A percentile compares a stretch with the other conserved stretches of the same genome.
Conservation (phyloP, 129 eudicot genomes). For the Gnaphalium uliginosum region DNA sequence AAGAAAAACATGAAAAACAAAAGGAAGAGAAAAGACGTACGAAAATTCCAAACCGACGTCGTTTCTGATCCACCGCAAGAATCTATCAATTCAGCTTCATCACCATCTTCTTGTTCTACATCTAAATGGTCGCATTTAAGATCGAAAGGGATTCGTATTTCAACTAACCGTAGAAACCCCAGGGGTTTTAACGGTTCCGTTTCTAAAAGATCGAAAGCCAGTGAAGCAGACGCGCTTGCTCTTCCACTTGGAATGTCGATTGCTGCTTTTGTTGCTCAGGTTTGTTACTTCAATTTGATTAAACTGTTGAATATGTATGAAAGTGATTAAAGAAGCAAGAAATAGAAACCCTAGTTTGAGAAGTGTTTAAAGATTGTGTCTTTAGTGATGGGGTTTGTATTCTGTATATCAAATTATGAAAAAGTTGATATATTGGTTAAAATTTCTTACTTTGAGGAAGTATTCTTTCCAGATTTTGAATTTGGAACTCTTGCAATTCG, state of each 20-base stretch:
- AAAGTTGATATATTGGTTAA: conserved; percentile 27
- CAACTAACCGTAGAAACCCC: conserved; percentile 29
- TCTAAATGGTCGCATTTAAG: conserved; percentile 5
- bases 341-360: conserved; percentile 15
- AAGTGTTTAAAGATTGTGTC: neutral
- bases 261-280: conserved; percentile 85
- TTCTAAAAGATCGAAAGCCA: conserved; percentile 24
- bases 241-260: conserved; percentile 88
- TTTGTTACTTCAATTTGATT: conserved; percentile 22
- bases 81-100: conserved; percentile 26
- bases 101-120: conserved; percentile 8
- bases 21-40: conserved; percentile 24
- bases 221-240: conserved; percentile 65
- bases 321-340: neutral
- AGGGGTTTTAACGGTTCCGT: conserved; percentile 20
- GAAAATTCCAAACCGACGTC: conserved; percentile 13
- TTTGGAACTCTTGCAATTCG: neutral
- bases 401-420: neutral
- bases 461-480: neutral
- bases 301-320: neutral
- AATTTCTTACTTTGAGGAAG: neutral
- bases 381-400: neutral
- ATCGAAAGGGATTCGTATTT: conserved; percentile 26
- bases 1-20: conserved; percentile 32
- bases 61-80: conserved; percentile 21